Percentiles rank a stretch among this genome's conserved stretches.
These are phyloP conservation scores for Lathyrus tuberosus DNA, from an alignment of 306 rosid species.

Conservation along the genomic window DNA sequence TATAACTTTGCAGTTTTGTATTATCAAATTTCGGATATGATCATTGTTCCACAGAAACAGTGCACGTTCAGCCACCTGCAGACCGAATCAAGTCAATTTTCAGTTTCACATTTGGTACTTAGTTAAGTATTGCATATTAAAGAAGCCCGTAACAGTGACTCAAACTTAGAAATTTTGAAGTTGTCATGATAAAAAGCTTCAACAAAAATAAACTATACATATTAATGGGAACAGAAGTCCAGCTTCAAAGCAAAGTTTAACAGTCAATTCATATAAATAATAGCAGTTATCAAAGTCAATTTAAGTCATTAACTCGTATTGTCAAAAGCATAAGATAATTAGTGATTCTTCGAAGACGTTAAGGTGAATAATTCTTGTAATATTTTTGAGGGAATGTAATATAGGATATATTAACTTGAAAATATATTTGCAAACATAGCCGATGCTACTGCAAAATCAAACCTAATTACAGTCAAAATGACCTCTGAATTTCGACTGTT, in stretches of 20 bases:
- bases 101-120: constrained; percentile 14
- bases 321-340: constrained; percentile 1
- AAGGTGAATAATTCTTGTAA: background rate
- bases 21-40: constrained; percentile 62
- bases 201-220: background rate
- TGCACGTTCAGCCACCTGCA: constrained; percentile 71
- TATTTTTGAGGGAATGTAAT: background rate
- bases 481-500: background rate
- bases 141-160: constrained; percentile 20
- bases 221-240: background rate
- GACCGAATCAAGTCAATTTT: constrained; percentile 24
- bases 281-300: background rate
- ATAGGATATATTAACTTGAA: background rate
- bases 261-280: constrained; percentile 2
- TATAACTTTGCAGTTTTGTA: constrained; percentile 52
- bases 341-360: background rate
- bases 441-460: background rate
- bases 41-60: constrained; percentile 71
- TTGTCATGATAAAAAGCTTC: background rate
- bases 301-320: background rate
- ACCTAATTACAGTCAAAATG: background rate
- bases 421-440: background rate
- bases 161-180: background rate
- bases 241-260: background rate
- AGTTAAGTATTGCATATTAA: background rate